A percentile compares a stretch with the other conserved stretches of the same genome.
Evolutionary conservation across 192 early-diverging fungal genomes (phyloP).

Genomic region (Umbelopsis sp.): DNA sequence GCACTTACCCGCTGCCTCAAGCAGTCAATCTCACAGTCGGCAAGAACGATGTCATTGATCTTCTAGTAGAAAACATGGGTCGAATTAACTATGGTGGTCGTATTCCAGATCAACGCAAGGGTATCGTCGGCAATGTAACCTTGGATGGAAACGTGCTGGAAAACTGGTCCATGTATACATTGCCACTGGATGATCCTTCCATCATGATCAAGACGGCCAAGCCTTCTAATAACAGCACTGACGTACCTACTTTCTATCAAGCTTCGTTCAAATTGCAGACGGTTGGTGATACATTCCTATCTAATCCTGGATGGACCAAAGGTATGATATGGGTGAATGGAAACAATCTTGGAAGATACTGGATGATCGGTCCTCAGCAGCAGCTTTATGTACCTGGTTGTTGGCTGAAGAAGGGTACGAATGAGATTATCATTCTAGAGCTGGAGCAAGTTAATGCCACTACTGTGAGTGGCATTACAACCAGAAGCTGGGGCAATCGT

Average conservation of each 20-base stretch:
- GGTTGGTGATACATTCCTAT: not conserved
- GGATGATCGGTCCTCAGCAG: slow-evolving; percentile 12
- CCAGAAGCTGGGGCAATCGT: not conserved
- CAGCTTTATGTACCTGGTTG: slow-evolving; percentile 9
- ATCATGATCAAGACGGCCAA: not conserved
- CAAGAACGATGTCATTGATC: not conserved
- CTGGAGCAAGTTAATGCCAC: not conserved
- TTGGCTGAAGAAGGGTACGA: not conserved
- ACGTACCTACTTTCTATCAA: slow-evolving; percentile 10
- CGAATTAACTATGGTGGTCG: slow-evolving; percentile 11
- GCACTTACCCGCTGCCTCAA: slow-evolving; percentile 6
- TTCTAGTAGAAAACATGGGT: slow-evolving; percentile 2
- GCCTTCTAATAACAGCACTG: not conserved
- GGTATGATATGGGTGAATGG: slow-evolving; percentile 8
- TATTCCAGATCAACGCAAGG: slow-evolving; percentile 15
- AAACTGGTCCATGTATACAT: slow-evolving; percentile 1
- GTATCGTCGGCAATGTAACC: slow-evolving; percentile 11
- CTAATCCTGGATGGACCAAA: slow-evolving; percentile 4
- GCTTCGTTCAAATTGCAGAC: not conserved
- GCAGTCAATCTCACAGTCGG: not conserved
- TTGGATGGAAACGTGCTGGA: not conserved
- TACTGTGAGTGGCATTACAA: not conserved
- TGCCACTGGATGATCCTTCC: slow-evolving; percentile 6
- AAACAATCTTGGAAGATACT: slow-evolving; percentile 14
- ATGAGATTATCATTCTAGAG: slow-evolving; percentile 9